These are phyloP conservation scores for Zasmidium cellare DNA, from an alignment of 2,329 filamentous ascomycete genomes.

Conservation along the genomic window DNA sequence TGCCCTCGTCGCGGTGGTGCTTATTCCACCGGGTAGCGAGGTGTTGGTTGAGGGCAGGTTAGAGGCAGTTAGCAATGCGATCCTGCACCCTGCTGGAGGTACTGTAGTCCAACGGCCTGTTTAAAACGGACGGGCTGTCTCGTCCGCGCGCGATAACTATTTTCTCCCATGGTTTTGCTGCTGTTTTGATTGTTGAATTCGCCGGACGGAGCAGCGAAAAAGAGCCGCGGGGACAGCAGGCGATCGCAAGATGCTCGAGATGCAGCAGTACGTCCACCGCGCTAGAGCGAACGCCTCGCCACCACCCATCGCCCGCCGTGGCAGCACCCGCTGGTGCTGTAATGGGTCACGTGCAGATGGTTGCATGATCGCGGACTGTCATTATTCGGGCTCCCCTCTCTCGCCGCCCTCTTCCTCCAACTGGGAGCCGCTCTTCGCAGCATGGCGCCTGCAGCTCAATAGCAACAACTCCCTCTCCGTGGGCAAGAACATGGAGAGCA, in stretches of 20 bases:
- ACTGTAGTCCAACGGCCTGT: too few relatives aligned
- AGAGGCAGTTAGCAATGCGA: not conserved
- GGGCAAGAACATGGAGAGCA: constrained; percentile 21
- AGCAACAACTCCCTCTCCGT: constrained; percentile 10
- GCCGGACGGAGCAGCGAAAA: too few relatives aligned
- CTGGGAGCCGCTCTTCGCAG: not conserved
- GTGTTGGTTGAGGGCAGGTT: not conserved
- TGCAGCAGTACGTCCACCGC: too few relatives aligned
- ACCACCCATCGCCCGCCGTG: too few relatives aligned
- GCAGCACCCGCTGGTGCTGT: too few relatives aligned
- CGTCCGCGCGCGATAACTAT: not conserved
- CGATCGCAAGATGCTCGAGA: too few relatives aligned
- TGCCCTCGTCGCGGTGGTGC: not conserved
- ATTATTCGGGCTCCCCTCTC: not conserved
- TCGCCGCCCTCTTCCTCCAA: not conserved
- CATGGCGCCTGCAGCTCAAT: constrained; percentile 18
- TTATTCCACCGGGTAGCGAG: not conserved
- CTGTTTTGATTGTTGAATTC: too few relatives aligned
- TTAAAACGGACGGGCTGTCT: not conserved
- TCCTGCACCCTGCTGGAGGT: not conserved
- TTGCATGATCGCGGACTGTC: too few relatives aligned
- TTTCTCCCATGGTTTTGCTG: not conserved
- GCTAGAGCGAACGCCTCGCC: too few relatives aligned
- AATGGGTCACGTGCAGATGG: not conserved
- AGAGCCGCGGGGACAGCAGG: too few relatives aligned